These are phyloP conservation scores for Gonapodya prolifera DNA, from an alignment of 192 early-diverging fungal genomes.

Conservation along the genomic window DNA sequence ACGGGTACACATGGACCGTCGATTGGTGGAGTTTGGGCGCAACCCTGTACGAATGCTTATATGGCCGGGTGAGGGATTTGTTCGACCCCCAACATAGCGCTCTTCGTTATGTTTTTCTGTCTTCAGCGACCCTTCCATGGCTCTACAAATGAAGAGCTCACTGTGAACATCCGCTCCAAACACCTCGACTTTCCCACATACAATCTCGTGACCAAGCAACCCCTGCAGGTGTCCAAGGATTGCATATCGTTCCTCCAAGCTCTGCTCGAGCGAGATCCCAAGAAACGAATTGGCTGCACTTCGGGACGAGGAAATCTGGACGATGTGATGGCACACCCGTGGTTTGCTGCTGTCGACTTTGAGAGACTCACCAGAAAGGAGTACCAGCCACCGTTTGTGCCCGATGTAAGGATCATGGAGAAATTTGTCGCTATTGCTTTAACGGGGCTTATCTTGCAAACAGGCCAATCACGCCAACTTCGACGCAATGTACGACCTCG, in stretches of 20 bases:
- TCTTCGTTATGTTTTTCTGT: neutral
- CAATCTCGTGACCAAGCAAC: neutral
- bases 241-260: constrained; percentile 6
- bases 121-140: constrained; percentile 64
- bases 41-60: constrained; percentile 76
- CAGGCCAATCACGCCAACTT: constrained; percentile 83
- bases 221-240: neutral
- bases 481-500: constrained; percentile 90
- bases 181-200: constrained; percentile 1
- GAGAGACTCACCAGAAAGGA: constrained; percentile 53
- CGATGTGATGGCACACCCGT: constrained; percentile 60
- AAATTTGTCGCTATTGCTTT: constrained; percentile 6
- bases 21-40: constrained; percentile 97
- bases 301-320: constrained; percentile 44
- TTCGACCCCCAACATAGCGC: neutral
- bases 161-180: constrained; percentile 36
- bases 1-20: constrained; percentile 67
- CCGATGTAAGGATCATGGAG: constrained; percentile 46
- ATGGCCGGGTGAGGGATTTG: constrained; percentile 47
- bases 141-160: constrained; percentile 61
- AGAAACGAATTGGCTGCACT: constrained; percentile 64
- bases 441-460: neutral
- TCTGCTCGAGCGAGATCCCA: constrained; percentile 62
- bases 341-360: constrained; percentile 70
- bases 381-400: constrained; percentile 65